These are phyloP conservation scores for Xylariaceae sp. DNA, from an alignment of 2,329 filamentous ascomycete species.

Conservation along the genomic window DNA sequence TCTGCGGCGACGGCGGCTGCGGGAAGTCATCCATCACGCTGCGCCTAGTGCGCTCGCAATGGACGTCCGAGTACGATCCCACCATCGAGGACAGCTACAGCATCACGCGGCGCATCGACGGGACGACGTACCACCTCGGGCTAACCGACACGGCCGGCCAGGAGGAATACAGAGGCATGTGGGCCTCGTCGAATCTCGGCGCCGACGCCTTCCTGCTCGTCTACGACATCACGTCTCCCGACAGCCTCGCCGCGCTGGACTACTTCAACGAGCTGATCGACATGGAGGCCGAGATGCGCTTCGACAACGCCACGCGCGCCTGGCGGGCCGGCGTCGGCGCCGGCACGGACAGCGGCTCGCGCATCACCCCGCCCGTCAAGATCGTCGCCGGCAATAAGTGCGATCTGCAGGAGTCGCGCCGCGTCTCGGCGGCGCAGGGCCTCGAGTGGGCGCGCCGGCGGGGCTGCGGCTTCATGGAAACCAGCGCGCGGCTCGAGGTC, in stretches of 20 bases:
- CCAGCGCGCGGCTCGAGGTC: constrained; percentile 75
- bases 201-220: constrained; percentile 82
- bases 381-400: constrained; percentile 86
- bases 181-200: constrained; percentile 72
- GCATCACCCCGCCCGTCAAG: constrained; percentile 68
- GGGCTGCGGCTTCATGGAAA: constrained; percentile 86
- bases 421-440: constrained; percentile 65
- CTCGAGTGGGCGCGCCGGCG: constrained; percentile 71
- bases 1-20: constrained; percentile 81
- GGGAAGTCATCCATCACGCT: constrained; percentile 83
- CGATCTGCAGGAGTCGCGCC: constrained; percentile 66
- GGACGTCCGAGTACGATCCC: constrained; percentile 79
- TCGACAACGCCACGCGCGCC: constrained; percentile 58
- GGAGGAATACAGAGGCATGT: constrained; percentile 84
- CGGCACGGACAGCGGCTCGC: constrained; percentile 36
- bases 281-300: constrained; percentile 69
- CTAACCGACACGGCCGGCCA: constrained; percentile 85
- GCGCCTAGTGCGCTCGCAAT: constrained; percentile 74
- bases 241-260: constrained; percentile 65
- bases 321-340: constrained; percentile 40
- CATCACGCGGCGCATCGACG: constrained; percentile 75
- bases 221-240: constrained; percentile 74
- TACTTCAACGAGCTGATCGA: constrained; percentile 82
- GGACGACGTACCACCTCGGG: constrained; percentile 72
- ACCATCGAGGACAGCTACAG: constrained; percentile 83